Base-by-base conservation (phyloP, 441 rosid species). In the Melastoma candidum region DNA sequence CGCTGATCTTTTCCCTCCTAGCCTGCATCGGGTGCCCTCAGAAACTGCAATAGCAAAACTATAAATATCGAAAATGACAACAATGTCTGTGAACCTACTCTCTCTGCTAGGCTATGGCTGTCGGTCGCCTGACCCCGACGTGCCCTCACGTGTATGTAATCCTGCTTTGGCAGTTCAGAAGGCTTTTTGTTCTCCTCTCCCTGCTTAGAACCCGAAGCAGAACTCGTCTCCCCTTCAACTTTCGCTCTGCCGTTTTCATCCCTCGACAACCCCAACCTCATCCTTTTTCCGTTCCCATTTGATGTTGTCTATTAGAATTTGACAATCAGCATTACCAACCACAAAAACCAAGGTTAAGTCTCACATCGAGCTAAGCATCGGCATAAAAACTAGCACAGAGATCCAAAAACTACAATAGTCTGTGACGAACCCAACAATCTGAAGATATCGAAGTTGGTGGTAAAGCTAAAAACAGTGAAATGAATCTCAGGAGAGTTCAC, bases 121-220 rank as follows among this genome's bases (percentile, higher is more conserved):
- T 82, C 85, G 0, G 85, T 82, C 47, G 88, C 85, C 70, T 82
- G 85, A 58, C 85, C 88, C 63, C 88, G 71, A 68, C 88, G 71
- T 12, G 88, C 88, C 77, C 85, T 73, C 32, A 82, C 85, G 70
- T 82, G 88, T 26, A 82, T 79, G 61, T 69, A 82, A 59, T 82
- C 88, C 58, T 54, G 83, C 74, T 79, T 90, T 12, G 83, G 80
- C 5, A 77, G 87, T 70, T 84, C 89, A 0, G 75, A 58, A 3
- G 75, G 73, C 75, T 80, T 85, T 60, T 68, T 61, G 61, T 65
- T 76, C 70, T 77, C 71, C 29, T 75, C 94, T 12, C 71, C 48
- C 11, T 74, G 63, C 73, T 82, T 78, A 58, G 51, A 47, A 22
- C 32, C 53, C 43, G 50, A 47, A 2, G 26, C 59, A 46, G 93